Percentiles rank a stretch among this genome's conserved stretches.
Conservation (phyloP, 78 protist genomes). For the slime mould (Dictyostelium discoideum) region DNA sequence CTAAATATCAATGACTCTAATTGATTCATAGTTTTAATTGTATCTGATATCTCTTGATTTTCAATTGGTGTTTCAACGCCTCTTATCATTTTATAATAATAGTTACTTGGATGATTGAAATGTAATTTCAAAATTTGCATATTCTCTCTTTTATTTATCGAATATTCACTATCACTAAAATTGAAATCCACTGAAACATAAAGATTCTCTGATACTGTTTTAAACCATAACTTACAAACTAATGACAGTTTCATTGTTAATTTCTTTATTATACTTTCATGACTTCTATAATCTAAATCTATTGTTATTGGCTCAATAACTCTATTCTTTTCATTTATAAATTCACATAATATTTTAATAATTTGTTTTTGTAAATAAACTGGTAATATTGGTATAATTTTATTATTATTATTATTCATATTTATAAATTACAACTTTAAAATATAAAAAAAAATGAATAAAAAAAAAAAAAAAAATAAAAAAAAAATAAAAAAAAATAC, state of each 20-base stretch:
- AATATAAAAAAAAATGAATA: too few relatives aligned
- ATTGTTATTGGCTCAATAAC: background rate
- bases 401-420: background rate
- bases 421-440: too few relatives aligned
- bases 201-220: background rate
- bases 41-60: background rate
- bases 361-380: slow-evolving; percentile 9
- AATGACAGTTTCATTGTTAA: background rate
- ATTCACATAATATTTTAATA: background rate
- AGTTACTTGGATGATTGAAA: background rate
- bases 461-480: background rate
- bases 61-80: background rate
- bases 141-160: slow-evolving; percentile 2
- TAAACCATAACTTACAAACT: background rate
- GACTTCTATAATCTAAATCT: background rate
- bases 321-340: background rate
- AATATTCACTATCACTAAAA: background rate
- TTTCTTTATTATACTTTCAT: background rate
- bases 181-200: slow-evolving; percentile 12
- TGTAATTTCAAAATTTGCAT: background rate
- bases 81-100: background rate
- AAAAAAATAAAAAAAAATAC: background rate
- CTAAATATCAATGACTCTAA: background rate
- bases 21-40: background rate
- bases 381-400: background rate